These are phyloP conservation scores for Elsinoe fawcettii DNA, from an alignment of 2,329 filamentous ascomycete species.

Conservation along the genomic window DNA sequence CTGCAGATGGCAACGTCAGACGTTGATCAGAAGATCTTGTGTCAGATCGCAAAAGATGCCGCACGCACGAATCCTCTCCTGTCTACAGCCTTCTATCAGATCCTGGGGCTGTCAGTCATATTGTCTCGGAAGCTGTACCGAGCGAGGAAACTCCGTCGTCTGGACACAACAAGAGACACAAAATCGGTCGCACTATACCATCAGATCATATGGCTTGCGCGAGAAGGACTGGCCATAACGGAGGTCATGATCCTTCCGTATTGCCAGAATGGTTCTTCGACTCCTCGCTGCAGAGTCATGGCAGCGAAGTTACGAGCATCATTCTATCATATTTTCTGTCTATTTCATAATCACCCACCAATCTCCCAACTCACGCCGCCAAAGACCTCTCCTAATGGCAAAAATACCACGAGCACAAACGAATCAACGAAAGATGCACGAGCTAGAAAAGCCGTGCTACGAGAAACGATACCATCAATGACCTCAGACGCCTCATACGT, in stretches of 20 bases:
- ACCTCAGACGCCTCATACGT: conserved; percentile 44
- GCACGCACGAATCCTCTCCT: conserved; percentile 70
- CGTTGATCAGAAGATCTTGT: conserved; percentile 95
- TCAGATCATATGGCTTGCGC: conserved; percentile 91
- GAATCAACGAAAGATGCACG: conserved; percentile 20
- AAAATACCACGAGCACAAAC: conserved; percentile 18
- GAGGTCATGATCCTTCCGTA: conserved; percentile 75
- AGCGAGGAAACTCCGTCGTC: conserved; percentile 71
- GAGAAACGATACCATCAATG: conserved; percentile 42
- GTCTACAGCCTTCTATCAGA: conserved; percentile 76
- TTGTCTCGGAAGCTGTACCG: conserved; percentile 75
- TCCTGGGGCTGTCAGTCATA: conserved; percentile 82
- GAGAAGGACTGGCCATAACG: conserved; percentile 81
- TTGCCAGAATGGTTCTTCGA: conserved; percentile 62
- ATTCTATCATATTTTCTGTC: conserved; percentile 92
- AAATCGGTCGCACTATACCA: conserved; percentile 76
- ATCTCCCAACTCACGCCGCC: conserved; percentile 49
- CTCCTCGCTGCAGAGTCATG: conserved; percentile 75
- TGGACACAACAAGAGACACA: conserved; percentile 71
- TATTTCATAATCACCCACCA: conserved; percentile 86
- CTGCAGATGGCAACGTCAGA: conserved; percentile 81
- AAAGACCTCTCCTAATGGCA: conserved; percentile 1
- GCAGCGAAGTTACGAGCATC: conserved; percentile 87
- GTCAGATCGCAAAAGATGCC: conserved; percentile 74
- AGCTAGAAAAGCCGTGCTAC: conserved; percentile 32